Percentiles rank a stretch among this genome's conserved stretches.
phyloP scores from a whole-genome alignment of 1,284 basidiomycete genomes.

The Cryptococcus floricola region DNA sequence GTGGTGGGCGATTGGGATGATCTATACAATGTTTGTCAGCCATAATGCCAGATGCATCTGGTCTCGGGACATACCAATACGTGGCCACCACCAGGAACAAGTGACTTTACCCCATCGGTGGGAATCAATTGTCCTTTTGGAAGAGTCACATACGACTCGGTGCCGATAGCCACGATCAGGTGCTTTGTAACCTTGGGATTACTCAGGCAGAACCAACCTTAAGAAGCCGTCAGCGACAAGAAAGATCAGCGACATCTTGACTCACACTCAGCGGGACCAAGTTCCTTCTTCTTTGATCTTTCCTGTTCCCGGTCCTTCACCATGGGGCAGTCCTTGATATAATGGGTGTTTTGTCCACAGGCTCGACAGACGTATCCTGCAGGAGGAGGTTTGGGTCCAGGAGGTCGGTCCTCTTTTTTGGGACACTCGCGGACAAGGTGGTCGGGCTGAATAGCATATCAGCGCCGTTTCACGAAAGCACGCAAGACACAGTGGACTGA shows the following conservation, averaged over 20 bases:
- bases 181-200: slow-evolving; percentile 88
- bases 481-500: slow-evolving; percentile 14
- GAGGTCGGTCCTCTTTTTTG: slow-evolving; percentile 55
- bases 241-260: neutral
- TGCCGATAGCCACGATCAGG: slow-evolving; percentile 85
- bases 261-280: slow-evolving; percentile 59
- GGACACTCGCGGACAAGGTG: slow-evolving; percentile 86
- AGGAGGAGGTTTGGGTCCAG: slow-evolving; percentile 67
- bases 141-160: slow-evolving; percentile 86
- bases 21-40: slow-evolving; percentile 35
- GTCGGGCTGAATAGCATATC: slow-evolving; percentile 55
- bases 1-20: slow-evolving; percentile 74
- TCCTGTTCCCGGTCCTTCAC: slow-evolving; percentile 53
- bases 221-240: slow-evolving; percentile 2
- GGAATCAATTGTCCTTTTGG: slow-evolving; percentile 89
- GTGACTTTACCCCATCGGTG: slow-evolving; percentile 54
- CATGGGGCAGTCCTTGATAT: slow-evolving; percentile 78
- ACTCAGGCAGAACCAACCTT: slow-evolving; percentile 92
- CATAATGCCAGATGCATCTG: neutral
- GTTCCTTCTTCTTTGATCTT: slow-evolving; percentile 47
- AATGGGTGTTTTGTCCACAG: slow-evolving; percentile 76
- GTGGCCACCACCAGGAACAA: slow-evolving; percentile 88
- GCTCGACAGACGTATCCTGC: slow-evolving; percentile 77
- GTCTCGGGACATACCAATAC: slow-evolving; percentile 56
- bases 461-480: neutral